Evolutionary conservation across 2,329 filamentous ascomycete genomes (phyloP), one percentile per base, ranked within the genome.

Genomic region (Alternaria triticimaculans): DNA sequence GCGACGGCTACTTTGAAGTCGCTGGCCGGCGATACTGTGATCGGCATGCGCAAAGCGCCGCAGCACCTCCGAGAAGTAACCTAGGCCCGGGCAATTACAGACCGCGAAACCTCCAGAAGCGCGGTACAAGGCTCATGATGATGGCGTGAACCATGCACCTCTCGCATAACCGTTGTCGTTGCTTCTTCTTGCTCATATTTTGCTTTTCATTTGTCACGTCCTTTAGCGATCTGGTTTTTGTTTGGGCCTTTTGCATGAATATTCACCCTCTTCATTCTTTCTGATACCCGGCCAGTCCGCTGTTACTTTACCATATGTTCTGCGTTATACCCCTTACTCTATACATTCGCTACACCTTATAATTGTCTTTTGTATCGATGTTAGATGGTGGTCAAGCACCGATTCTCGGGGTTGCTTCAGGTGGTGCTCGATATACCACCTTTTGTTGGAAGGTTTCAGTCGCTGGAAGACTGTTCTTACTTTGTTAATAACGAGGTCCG

Each of bases 1-100:
- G 87, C 20, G 90, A 95, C 48, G 95, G 96, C 65, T 98, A 98
- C 79, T 97, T 96, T 73, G 94, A 98, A 78, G 90, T 97, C 70
- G 89, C 88, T 44, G 92, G 92, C 23, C 86, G 84, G 48, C 88
- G 92, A 0, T 97, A 92, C 77, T 99, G 95, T 79, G 95, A 98
- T 80, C 88, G 90, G 48, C 94, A 98, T 77, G 94, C 94, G 5
- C 90, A 89, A 78, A 84, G 85, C 59, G 84, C 83, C n/a, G 82
- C 81, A 48, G 77, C 65, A 72, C 81, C 69, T 70, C 80, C 69
- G 65, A 80, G 71, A 66, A 79, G 65, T 70, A 76, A 70, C 62
- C 78, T 80, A 7, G 81, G 80, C 43, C 80, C 82, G 44, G 77
- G 77, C 58, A 72, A 71, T 55, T 72, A 74, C 46, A 75, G 65